A percentile compares a stretch with the other conserved stretches of the same genome.
Evolutionary conservation across 345 rosid genomes (phyloP).

Genomic region (Boechera stricta): DNA sequence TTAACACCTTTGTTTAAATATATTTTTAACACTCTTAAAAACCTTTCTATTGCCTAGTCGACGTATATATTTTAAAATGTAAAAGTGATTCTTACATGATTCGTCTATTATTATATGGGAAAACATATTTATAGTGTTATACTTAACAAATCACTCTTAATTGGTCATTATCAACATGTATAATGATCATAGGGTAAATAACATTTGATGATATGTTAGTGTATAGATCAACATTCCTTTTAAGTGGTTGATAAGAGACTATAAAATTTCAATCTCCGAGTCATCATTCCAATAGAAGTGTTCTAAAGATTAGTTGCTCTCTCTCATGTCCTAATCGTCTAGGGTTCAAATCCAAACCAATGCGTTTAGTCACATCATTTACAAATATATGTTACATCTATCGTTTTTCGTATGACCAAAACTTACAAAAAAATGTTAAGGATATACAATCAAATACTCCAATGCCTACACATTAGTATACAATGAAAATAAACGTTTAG

Average conservation of each 20-base stretch:
- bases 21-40: background rate
- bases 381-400: background rate
- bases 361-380: constrained; percentile 38
- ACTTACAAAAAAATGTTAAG: background rate
- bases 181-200: background rate
- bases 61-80: background rate
- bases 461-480: constrained; percentile 1
- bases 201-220: constrained; percentile 38
- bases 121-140: background rate
- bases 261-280: constrained; percentile 10
- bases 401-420: background rate
- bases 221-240: constrained; percentile 42
- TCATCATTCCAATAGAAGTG: constrained; percentile 23
- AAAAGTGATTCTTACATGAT: background rate
- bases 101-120: background rate
- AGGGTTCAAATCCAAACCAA: constrained; percentile 11
- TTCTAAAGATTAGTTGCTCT: constrained; percentile 17
- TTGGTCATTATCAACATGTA: background rate
- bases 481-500: background rate
- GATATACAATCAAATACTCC: background rate
- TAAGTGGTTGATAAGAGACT: constrained; percentile 41
- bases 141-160: constrained; percentile 11
- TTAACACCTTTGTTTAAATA: too few relatives aligned
- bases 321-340: constrained; percentile 33
- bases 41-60: background rate